These are phyloP conservation scores for Ustilago curta DNA, from an alignment of 1,284 basidiomycete species.

Conservation along the genomic window DNA sequence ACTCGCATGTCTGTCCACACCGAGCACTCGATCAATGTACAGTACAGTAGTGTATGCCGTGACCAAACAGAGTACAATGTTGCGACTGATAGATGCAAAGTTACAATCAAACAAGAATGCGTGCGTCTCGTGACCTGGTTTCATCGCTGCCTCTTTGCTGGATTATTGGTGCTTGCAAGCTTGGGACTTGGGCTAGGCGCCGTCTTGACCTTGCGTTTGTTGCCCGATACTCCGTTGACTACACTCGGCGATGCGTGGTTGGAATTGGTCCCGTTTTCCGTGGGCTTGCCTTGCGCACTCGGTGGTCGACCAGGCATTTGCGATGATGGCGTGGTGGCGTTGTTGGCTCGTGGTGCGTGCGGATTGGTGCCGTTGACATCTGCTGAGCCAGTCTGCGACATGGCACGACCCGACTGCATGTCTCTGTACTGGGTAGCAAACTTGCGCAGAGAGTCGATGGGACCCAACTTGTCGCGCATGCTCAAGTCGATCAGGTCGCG, in stretches of 20 bases:
- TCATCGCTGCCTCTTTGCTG: constrained; percentile 47
- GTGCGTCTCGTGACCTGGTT: not conserved
- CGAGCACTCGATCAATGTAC: no score
- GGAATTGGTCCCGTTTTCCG: constrained; percentile 23
- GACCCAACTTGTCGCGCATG: constrained; percentile 50
- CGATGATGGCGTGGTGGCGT: constrained; percentile 17
- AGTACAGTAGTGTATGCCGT: no score
- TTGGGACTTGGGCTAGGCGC: constrained; percentile 52
- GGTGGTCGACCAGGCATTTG: constrained; percentile 34
- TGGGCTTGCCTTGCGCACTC: constrained; percentile 37
- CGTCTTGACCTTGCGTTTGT: constrained; percentile 45
- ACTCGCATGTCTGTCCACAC: not conserved
- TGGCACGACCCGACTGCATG: constrained; percentile 32
- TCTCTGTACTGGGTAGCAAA: constrained; percentile 50
- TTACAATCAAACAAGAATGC: not conserved
- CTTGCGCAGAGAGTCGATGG: constrained; percentile 50
- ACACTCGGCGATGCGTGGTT: constrained; percentile 40
- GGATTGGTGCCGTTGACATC: constrained; percentile 14
- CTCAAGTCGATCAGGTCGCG: constrained; percentile 59
- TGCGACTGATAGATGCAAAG: not conserved
- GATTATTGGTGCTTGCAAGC: constrained; percentile 27
- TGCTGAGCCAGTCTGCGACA: constrained; percentile 11
- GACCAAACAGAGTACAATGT: constrained; percentile 7
- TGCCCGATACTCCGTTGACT: constrained; percentile 25
- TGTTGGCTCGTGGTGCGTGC: constrained; percentile 8